Evolutionary conservation across 1,284 basidiomycete genomes (phyloP), one percentile per base, ranked within the genome.

Genomic region (Tilletia caries): DNA sequence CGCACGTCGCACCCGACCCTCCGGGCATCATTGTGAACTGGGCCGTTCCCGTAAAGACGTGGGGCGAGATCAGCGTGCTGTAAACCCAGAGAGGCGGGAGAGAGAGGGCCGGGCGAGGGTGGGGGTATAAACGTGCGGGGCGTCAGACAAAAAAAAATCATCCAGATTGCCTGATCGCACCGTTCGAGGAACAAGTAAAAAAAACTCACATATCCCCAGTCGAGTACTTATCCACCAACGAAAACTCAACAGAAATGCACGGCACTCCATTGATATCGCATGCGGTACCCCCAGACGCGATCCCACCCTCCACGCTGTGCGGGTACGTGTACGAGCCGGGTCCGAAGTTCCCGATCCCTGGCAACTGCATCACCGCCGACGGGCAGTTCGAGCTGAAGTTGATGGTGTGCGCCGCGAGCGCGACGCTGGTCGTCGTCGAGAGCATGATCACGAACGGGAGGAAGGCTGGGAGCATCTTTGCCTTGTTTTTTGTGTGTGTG

Each of bases 201-300:
- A 8, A 20, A 27, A 70, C 34, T 27, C 68, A 69, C 33, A 68
- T 70, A 34, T 70, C 69, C 4, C 50, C 69, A 2, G 69, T 65
- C 13, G 69, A 62, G 50, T 37, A 58, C n/a, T 37, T 60, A 27
- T 54, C 44, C 13, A 62, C 60, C 12, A 70, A 58, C 18, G 66
- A 50, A 54, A 70, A 70, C 62, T 70, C 69, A n/a, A 70, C 62
- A 10, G 69, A 68, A 34, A 67, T 37, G 66, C 66, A 67, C 8
- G 15, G 15, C 1, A 2, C 44, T 8, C 65, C 65, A 50, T 66
- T 44, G 2, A 46, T 3, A 32, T 6, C 12, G 65, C 65, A 66
- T 23, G 1, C 8, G 27, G 12, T 4, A 13, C 65, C 67, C 5
- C 54, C 69, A 43, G 58, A 67, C 0, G 69, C 69, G 43, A 70